Base-by-base conservation (phyloP, 257 asterid species). In the Penstemon newberryi region DNA sequence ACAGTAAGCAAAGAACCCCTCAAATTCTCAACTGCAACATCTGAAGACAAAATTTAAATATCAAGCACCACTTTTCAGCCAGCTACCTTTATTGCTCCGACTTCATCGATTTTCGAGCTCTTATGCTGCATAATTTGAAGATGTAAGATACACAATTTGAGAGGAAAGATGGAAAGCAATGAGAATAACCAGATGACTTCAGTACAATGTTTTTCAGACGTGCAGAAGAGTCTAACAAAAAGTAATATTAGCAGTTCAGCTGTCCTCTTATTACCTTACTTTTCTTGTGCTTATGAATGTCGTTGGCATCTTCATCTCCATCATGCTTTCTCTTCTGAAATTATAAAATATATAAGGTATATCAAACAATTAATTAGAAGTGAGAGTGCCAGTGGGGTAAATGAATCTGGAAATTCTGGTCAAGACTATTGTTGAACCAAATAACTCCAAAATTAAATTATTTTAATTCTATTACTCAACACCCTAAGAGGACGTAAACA, bases 1-100 rank as follows among this genome's bases (percentile, higher is more conserved):
- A 77, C 66, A 81, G 80, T 74, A 80, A 83, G 76, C 71, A 77
- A 83, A 63, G 72, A 78, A 77, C 74, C 76, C 86, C 88, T 75
- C 86, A 78, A 66, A 82, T 81, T 84, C 83, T 79, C 92, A 85
- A 82, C 79, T 71, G 82, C 86, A 81, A 84, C 89, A 77, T 78
- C 81, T 69, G 87, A 77, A 65, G 83, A 84, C 69, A 84, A 77
- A 84, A 78, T 66, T 80, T 77, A 76, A 78, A 72, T 80, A 84
- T 69, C 77, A 75, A 66, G 78, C 63, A 63, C 81, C 80, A 76
- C 66, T 74, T 80, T 60, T 91, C 93, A 92, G 80, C 96, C 89
- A 45, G 89, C 89, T 61, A 77, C 87, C 76, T 66, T 83, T 66
- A 81, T 76, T 60, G 83, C 78, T 69, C 86, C 83, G 76, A 82